A percentile compares a stretch with the other conserved stretches of the same genome.
Conservation (phyloP, 2,329 filamentous ascomycete species). For the Stemphylium vesicarium region DNA sequence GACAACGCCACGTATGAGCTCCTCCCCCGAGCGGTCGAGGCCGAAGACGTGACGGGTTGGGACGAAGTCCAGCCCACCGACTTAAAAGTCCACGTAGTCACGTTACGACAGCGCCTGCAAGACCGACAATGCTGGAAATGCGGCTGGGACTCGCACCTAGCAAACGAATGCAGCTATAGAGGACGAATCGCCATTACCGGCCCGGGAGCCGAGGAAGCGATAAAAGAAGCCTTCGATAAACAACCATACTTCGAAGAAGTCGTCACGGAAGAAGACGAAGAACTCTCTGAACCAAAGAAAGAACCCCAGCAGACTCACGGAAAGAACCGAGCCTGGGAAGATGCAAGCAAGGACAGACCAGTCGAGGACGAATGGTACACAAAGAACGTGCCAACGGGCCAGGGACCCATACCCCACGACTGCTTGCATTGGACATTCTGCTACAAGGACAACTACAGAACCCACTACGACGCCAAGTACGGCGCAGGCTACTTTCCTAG, state of each 20-base stretch:
- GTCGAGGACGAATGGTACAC: too few species aligned
- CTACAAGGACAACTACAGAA: not conserved
- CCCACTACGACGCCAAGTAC: not conserved
- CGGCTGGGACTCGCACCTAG: not conserved
- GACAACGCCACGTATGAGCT: not conserved
- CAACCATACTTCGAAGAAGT: not conserved
- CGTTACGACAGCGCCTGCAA: not conserved
- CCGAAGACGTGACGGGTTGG: not conserved
- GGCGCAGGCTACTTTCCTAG: not conserved
- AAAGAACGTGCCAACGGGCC: too few species aligned
- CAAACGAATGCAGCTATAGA: not conserved
- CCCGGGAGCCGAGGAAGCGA: not conserved
- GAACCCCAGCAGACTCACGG: too few species aligned
- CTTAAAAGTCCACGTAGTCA: not conserved
- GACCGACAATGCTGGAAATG: not conserved
- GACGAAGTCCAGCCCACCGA: not conserved
- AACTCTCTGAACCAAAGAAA: too few species aligned
- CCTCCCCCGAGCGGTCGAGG: too few species aligned
- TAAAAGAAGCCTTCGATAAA: not conserved
- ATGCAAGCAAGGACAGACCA: too few species aligned
- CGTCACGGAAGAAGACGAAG: too few species aligned
- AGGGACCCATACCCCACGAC: not conserved
- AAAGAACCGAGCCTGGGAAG: too few species aligned
- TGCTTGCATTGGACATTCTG: not conserved
- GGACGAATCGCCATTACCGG: not conserved